Evolutionary conservation across 2,329 filamentous ascomycete genomes (phyloP).

Genomic region (Endocalyx cinctus): DNA sequence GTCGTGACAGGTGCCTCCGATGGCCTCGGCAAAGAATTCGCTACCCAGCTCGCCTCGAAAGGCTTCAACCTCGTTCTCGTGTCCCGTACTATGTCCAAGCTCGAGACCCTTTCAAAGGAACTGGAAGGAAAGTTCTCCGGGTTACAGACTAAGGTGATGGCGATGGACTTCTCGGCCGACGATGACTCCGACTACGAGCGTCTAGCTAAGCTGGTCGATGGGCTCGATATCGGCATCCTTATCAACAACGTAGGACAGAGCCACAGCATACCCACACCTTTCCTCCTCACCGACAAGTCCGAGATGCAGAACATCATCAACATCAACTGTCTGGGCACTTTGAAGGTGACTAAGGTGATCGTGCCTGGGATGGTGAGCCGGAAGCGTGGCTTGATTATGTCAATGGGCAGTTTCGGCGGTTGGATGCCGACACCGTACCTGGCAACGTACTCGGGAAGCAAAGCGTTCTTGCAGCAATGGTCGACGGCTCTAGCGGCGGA

Average conservation of each 20-base stretch:
- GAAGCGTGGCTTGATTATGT: constrained; percentile 83
- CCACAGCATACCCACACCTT: constrained; percentile 88
- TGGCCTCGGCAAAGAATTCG: constrained; percentile 95
- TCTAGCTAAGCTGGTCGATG: constrained; percentile 63
- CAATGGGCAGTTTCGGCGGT: constrained; percentile 95
- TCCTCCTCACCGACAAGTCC: constrained; percentile 69
- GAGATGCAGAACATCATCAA: constrained; percentile 89
- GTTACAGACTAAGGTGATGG: constrained; percentile 70
- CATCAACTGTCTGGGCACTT: constrained; percentile 89
- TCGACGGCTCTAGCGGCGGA: constrained; percentile 81
- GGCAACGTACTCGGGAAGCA: constrained; percentile 95
- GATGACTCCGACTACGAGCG: constrained; percentile 73
- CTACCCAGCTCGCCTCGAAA: constrained; percentile 80
- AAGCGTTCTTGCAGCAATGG: constrained; percentile 98
- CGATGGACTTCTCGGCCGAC: constrained; percentile 89
- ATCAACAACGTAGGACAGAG: constrained; percentile 97
- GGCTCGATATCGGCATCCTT: constrained; percentile 77
- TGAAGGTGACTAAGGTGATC: constrained; percentile 81
- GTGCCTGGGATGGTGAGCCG: constrained; percentile 80
- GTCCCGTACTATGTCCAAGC: constrained; percentile 91
- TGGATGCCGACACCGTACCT: constrained; percentile 87
- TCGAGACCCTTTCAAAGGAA: constrained; percentile 70
- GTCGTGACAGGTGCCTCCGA: constrained; percentile 94
- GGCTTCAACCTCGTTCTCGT: constrained; percentile 95
- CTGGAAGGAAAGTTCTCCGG: constrained; percentile 66